Evolutionary conservation across 2,329 filamentous ascomycete species (phyloP).

Genomic region (Fusarium oligoseptatum): DNA sequence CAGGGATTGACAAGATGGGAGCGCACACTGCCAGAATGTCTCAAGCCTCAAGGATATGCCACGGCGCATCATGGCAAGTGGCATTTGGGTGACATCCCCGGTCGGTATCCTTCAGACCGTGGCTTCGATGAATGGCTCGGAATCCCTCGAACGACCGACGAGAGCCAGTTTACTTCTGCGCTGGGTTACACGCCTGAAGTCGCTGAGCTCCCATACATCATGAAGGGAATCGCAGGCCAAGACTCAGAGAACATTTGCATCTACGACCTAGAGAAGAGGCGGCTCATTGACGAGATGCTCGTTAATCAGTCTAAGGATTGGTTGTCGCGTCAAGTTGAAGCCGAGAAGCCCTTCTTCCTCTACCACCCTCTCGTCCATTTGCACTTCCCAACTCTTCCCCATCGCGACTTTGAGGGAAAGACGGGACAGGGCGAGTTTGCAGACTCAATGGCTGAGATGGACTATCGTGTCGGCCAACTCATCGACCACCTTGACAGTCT

Average conservation of each 20-base stretch:
- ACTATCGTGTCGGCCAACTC: constrained; percentile 49
- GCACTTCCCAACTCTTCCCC: constrained; percentile 51
- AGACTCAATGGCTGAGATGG: constrained; percentile 53
- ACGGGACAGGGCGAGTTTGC: constrained; percentile 50
- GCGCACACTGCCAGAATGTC: constrained; percentile 48
- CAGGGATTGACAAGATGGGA: constrained; percentile 52
- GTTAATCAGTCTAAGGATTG: constrained; percentile 51
- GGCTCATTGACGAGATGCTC: constrained; percentile 51
- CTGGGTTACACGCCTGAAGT: constrained; percentile 50
- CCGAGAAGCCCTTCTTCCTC: constrained; percentile 47
- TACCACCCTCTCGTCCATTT: constrained; percentile 52
- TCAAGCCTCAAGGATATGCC: constrained; percentile 46
- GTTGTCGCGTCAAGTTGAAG: constrained; percentile 44
- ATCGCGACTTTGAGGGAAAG: constrained; percentile 46
- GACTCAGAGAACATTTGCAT: constrained; percentile 49
- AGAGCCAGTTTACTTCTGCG: constrained; percentile 52
- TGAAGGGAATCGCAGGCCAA: constrained; percentile 46
- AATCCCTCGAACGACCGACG: constrained; percentile 53
- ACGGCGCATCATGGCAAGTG: constrained; percentile 54
- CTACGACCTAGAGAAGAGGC: constrained; percentile 50
- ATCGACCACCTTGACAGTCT: constrained; percentile 50
- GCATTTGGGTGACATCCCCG: constrained; percentile 52
- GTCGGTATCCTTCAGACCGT: constrained; percentile 52
- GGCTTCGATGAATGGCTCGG: constrained; percentile 56
- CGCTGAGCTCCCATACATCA: constrained; percentile 52